Percentiles rank a stretch among this genome's conserved stretches.
Evolutionary conservation across 805 yeast genomes (phyloP).

Genomic region (Kodamaea fukazawae): DNA sequence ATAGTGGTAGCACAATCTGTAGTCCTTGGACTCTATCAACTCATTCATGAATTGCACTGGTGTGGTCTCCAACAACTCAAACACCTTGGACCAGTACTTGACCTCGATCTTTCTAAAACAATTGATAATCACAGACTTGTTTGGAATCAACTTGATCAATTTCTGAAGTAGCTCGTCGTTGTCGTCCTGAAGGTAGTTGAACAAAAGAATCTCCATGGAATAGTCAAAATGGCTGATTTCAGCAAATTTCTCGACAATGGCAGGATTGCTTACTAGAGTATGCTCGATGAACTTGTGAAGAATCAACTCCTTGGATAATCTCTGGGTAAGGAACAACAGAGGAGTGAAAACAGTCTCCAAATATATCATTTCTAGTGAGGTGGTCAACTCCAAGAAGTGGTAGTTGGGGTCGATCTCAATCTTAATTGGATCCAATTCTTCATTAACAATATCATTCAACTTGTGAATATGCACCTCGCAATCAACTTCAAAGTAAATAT

Average conservation of each 20-base stretch:
- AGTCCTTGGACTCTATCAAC: slow-evolving; percentile 39
- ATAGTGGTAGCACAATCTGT: slow-evolving; percentile 49
- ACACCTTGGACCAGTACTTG: slow-evolving; percentile 52
- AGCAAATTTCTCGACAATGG: slow-evolving; percentile 35
- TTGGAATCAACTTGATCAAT: slow-evolving; percentile 27
- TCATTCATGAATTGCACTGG: slow-evolving; percentile 47
- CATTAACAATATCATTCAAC: slow-evolving; percentile 19
- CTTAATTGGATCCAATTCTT: slow-evolving; percentile 16
- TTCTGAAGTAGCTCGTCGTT: slow-evolving; percentile 21
- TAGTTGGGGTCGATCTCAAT: slow-evolving; percentile 20
- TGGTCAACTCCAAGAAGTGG: slow-evolving; percentile 10
- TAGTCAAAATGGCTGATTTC: slow-evolving; percentile 44
- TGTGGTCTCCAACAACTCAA: slow-evolving; percentile 36
- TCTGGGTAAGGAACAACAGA: slow-evolving; percentile 22
- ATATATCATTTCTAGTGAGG: slow-evolving; percentile 42
- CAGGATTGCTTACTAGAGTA: slow-evolving; percentile 31
- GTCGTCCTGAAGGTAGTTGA: slow-evolving; percentile 35
- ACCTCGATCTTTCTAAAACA: slow-evolving; percentile 61
- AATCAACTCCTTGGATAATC: slow-evolving; percentile 40
- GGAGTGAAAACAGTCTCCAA: slow-evolving; percentile 34
- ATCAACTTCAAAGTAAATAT: slow-evolving; percentile 36
- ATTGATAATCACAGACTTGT: slow-evolving; percentile 40
- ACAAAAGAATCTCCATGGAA: slow-evolving; percentile 49
- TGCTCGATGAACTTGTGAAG: slow-evolving; percentile 47
- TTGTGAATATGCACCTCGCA: slow-evolving; percentile 30